Conservation (phyloP, 345 rosid species). For the Populus davidiana region DNA sequence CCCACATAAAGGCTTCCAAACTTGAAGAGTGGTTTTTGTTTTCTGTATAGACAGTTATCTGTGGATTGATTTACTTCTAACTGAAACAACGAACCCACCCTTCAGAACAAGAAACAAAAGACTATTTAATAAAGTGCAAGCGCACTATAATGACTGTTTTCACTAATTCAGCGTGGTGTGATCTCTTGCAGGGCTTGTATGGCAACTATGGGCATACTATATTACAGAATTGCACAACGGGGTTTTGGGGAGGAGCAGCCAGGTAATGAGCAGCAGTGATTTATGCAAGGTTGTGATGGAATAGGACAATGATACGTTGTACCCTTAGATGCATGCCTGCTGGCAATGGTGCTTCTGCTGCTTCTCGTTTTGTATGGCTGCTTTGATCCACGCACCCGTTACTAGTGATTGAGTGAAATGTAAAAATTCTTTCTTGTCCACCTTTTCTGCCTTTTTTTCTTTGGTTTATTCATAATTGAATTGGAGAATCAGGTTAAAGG, state of each 20-base stretch:
- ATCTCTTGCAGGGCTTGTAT: constrained; percentile 82
- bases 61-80: background rate
- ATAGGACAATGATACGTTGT: background rate
- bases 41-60: background rate
- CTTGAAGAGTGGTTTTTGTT: background rate
- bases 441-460: background rate
- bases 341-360: background rate
- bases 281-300: constrained; percentile 1
- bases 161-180: background rate
- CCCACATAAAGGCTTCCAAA: background rate
- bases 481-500: constrained; percentile 5
- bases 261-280: constrained; percentile 59
- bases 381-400: background rate
- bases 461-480: background rate
- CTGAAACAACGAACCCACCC: background rate
- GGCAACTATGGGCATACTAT: constrained; percentile 96
- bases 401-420: background rate
- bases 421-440: constrained; percentile 5
- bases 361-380: constrained; percentile 1
- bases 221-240: constrained; percentile 86
- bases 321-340: constrained; percentile 1
- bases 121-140: background rate
- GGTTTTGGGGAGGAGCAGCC: constrained; percentile 55
- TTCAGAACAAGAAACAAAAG: background rate
- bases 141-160: background rate